phyloP scores from a whole-genome alignment of 2,329 filamentous ascomycete species.

The Corinectria fuckeliana region DNA sequence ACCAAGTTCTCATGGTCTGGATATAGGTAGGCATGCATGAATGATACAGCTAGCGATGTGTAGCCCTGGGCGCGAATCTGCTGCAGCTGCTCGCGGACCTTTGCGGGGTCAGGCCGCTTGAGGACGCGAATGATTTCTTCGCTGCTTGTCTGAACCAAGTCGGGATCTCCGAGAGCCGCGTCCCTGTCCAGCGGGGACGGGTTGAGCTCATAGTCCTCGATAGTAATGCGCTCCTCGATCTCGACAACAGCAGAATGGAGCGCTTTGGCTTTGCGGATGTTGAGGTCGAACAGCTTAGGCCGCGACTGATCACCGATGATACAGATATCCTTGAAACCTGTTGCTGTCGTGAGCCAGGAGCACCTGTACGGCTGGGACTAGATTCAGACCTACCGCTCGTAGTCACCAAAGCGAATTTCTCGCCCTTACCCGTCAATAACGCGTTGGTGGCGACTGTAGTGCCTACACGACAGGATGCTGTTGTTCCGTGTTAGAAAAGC shows the following conservation, averaged over 20 bases:
- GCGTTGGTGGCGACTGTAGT: constrained; percentile 80
- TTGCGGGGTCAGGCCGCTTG: constrained; percentile 56
- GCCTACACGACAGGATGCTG: constrained; percentile 74
- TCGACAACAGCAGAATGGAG: constrained; percentile 73
- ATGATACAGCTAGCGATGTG: constrained; percentile 79
- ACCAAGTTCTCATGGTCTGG: constrained; percentile 80
- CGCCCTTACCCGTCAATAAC: constrained; percentile 74
- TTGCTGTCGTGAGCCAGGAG: background rate
- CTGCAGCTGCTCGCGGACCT: constrained; percentile 63
- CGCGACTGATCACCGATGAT: constrained; percentile 76
- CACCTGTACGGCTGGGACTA: background rate
- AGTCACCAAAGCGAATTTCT: constrained; percentile 72
- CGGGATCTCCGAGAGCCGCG: constrained; percentile 43
- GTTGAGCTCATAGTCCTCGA: constrained; percentile 75
- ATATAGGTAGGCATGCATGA: constrained; percentile 90
- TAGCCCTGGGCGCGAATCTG: constrained; percentile 69
- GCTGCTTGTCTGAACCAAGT: constrained; percentile 57
- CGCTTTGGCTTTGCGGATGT: constrained; percentile 70
- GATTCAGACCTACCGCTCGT: constrained; percentile 53
- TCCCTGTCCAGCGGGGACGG: constrained; percentile 59
- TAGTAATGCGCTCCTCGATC: constrained; percentile 73
- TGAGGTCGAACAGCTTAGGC: constrained; percentile 75
- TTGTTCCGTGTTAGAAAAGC: constrained; percentile 34
- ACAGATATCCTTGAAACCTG: constrained; percentile 70
- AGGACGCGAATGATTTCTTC: constrained; percentile 71